Evolutionary conservation across 805 yeast genomes (phyloP).

Genomic region (Isabelozyma rhagii): DNA sequence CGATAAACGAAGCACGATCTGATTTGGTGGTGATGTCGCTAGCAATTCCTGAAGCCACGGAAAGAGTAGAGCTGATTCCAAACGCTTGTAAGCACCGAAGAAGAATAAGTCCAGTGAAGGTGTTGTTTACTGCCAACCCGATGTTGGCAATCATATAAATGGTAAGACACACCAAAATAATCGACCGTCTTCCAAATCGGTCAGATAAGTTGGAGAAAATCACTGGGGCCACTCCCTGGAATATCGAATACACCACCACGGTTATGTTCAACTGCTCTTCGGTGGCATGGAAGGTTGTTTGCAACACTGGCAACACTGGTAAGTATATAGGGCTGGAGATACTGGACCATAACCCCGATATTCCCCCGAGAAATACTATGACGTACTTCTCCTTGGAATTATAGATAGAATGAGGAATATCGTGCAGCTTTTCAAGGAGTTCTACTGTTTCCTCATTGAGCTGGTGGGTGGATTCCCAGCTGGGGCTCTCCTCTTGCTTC

Average conservation of each 20-base stretch:
- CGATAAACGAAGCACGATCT: slow-evolving; percentile 68
- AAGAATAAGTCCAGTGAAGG: slow-evolving; percentile 55
- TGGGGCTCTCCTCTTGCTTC: background rate
- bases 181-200: slow-evolving; percentile 65
- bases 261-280: slow-evolving; percentile 62
- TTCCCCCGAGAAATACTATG: slow-evolving; percentile 38
- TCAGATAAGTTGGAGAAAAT: slow-evolving; percentile 67
- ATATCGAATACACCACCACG: slow-evolving; percentile 67
- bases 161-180: slow-evolving; percentile 48
- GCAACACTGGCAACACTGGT: slow-evolving; percentile 64
- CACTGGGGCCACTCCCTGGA: slow-evolving; percentile 74
- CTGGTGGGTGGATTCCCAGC: background rate
- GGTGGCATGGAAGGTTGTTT: slow-evolving; percentile 48
- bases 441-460: background rate
- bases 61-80: slow-evolving; percentile 68
- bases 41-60: slow-evolving; percentile 62
- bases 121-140: slow-evolving; percentile 56
- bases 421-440: background rate
- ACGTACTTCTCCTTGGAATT: slow-evolving; percentile 34
- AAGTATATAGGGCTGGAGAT: slow-evolving; percentile 72
- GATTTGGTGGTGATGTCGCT: slow-evolving; percentile 64
- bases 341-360: slow-evolving; percentile 59
- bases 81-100: slow-evolving; percentile 68
- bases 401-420: slow-evolving; percentile 1
- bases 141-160: slow-evolving; percentile 57